phyloP scores from a whole-genome alignment of 495 filamentous ascomycete genomes.

The Achaetomiella virescens region DNA sequence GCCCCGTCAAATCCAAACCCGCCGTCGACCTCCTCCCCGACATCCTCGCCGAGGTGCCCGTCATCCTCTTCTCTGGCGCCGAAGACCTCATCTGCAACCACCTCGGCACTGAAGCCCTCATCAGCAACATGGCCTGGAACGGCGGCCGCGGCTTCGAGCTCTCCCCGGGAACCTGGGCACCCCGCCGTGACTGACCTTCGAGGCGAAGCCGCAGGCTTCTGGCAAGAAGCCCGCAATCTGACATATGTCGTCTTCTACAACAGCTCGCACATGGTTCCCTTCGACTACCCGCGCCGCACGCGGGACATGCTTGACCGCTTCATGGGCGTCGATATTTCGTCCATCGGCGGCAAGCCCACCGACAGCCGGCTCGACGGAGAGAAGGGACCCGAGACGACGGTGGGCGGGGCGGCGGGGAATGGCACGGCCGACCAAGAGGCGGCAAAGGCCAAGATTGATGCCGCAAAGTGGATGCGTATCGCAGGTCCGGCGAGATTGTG shows the following conservation, averaged over 20 bases:
- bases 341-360: constrained; percentile 77
- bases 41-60: constrained; percentile 65
- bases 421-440: constrained; percentile 72
- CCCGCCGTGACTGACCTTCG: constrained; percentile 91
- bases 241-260: constrained; percentile 97
- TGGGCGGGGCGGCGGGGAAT: constrained; percentile 63
- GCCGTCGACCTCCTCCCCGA: constrained; percentile 69
- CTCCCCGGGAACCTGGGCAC: constrained; percentile 83
- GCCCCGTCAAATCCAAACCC: constrained; percentile 59
- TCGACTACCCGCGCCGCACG: constrained; percentile 77
- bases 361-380: constrained; percentile 88
- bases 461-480: constrained; percentile 88
- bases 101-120: constrained; percentile 84
- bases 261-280: constrained; percentile 94
- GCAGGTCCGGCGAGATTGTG: constrained; percentile 83
- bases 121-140: constrained; percentile 88
- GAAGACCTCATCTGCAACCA: constrained; percentile 97
- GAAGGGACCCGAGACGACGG: constrained; percentile 75
- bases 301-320: constrained; percentile 98
- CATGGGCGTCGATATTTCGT: constrained; percentile 85
- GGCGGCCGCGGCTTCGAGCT: constrained; percentile 86
- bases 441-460: constrained; percentile 66
- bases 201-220: constrained; percentile 80
- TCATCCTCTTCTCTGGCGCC: constrained; percentile 87
- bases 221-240: constrained; percentile 88